These are phyloP conservation scores for Kuraishia ogatae DNA, from an alignment of 805 yeast genomes.

Conservation along the genomic window DNA sequence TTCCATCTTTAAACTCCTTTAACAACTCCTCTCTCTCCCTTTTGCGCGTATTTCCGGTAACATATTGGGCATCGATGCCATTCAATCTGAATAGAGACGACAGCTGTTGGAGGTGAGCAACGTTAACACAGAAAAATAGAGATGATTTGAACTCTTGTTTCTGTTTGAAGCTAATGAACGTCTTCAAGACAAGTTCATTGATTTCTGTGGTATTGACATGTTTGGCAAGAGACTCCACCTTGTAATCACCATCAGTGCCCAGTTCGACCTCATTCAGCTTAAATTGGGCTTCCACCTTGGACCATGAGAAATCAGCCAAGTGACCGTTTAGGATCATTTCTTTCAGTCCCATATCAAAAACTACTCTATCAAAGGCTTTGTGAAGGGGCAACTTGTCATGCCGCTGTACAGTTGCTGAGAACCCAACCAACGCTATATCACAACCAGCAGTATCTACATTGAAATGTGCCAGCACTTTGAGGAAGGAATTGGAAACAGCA, in stretches of 20 bases:
- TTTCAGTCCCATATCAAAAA: constrained; percentile 54
- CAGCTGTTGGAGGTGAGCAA: constrained; percentile 52
- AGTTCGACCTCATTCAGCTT: constrained; percentile 16
- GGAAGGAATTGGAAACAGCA: constrained; percentile 66
- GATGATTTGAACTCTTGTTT: constrained; percentile 46
- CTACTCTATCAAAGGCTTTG: constrained; percentile 61
- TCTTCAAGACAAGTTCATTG: constrained; percentile 45
- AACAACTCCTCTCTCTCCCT: constrained; percentile 43
- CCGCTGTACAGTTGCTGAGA: constrained; percentile 81
- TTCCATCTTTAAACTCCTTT: constrained; percentile 50
- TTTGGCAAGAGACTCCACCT: constrained; percentile 36
- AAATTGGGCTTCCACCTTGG: constrained; percentile 39
- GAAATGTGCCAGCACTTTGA: constrained; percentile 50
- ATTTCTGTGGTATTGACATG: constrained; percentile 46
- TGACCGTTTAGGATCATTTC: constrained; percentile 64
- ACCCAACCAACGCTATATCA: constrained; percentile 60
- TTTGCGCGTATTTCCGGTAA: constrained; percentile 56
- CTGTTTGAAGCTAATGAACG: constrained; percentile 38
- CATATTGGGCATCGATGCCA: constrained; percentile 64
- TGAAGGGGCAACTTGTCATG: constrained; percentile 60
- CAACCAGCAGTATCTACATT: constrained; percentile 32
- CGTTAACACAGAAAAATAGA: constrained; percentile 69
- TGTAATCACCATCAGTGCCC: constrained; percentile 42
- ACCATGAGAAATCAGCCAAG: constrained; percentile 60
- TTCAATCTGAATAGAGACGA: constrained; percentile 40